Conservation (phyloP, 805 yeast species). For the Yarrowia hollandica region DNA sequence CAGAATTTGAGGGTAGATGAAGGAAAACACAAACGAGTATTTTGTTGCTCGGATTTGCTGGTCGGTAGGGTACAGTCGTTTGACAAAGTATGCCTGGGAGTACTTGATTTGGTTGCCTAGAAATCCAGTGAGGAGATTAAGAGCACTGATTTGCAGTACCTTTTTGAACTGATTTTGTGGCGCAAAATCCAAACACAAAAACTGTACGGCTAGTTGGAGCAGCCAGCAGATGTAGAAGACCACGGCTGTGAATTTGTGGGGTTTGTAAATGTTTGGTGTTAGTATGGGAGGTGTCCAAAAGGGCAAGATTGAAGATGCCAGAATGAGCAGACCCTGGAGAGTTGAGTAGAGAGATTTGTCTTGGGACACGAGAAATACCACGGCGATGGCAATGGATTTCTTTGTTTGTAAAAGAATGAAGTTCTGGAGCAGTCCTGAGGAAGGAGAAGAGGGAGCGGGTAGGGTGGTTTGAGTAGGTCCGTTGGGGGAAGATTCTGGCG, state of each 20-base stretch:
- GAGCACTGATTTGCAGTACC: background rate
- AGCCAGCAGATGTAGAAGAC: slow-evolving; percentile 8
- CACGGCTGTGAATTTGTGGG: slow-evolving; percentile 6
- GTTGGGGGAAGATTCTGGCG: no score
- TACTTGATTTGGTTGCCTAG: slow-evolving; percentile 8
- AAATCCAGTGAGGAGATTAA: background rate
- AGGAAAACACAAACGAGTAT: background rate
- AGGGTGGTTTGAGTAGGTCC: no score
- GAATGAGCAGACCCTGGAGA: background rate
- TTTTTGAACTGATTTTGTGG: background rate
- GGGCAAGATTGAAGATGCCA: background rate
- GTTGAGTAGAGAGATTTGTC: background rate
- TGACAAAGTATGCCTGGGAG: slow-evolving; percentile 17
- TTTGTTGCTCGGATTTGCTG: background rate
- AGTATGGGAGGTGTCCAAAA: background rate
- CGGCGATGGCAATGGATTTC: background rate
- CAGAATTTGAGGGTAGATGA: background rate
- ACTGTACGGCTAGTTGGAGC: slow-evolving; percentile 1
- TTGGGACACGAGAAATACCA: background rate
- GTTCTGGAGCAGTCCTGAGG: background rate
- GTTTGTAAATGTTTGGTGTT: background rate
- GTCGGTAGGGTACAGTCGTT: background rate
- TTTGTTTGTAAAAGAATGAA: slow-evolving; percentile 2
- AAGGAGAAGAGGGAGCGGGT: background rate
- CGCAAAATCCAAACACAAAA: background rate